phyloP scores from a whole-genome alignment of 345 rosid species.

The Brassica juncea region DNA sequence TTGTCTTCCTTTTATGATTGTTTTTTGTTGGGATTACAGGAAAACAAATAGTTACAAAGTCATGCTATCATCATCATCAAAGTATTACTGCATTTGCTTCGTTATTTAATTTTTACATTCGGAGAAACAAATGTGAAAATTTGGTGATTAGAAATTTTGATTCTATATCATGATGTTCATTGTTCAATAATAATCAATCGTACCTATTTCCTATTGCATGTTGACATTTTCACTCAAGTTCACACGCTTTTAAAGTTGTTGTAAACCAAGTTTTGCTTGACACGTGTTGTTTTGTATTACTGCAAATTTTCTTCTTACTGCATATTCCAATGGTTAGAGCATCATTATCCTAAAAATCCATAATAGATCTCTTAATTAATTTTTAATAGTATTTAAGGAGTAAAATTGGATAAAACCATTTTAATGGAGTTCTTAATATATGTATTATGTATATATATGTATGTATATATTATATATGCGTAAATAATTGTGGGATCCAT shows the following conservation, averaged over 20 bases:
- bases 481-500: too few relatives aligned
- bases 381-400: too few relatives aligned
- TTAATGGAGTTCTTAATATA: too few relatives aligned
- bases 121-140: not conserved
- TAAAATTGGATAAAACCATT: too few relatives aligned
- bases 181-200: constrained; percentile 5
- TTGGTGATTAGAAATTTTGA: too few relatives aligned
- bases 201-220: not conserved
- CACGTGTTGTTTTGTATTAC: not conserved
- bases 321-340: not conserved
- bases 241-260: constrained; percentile 15
- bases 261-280: constrained; percentile 5
- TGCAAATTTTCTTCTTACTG: not conserved
- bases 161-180: constrained; percentile 15
- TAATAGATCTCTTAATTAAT: too few relatives aligned
- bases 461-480: too few relatives aligned
- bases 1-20: constrained; percentile 30
- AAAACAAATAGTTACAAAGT: not conserved
- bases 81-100: not conserved
- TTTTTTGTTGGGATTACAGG: constrained; percentile 8
- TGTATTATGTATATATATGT: too few relatives aligned
- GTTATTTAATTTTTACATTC: not conserved
- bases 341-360: too few relatives aligned
- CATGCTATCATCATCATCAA: constrained; percentile 6
- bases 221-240: constrained; percentile 29